Conservation (phyloP, 495 filamentous ascomycete species). For the Letharia columbiana region DNA sequence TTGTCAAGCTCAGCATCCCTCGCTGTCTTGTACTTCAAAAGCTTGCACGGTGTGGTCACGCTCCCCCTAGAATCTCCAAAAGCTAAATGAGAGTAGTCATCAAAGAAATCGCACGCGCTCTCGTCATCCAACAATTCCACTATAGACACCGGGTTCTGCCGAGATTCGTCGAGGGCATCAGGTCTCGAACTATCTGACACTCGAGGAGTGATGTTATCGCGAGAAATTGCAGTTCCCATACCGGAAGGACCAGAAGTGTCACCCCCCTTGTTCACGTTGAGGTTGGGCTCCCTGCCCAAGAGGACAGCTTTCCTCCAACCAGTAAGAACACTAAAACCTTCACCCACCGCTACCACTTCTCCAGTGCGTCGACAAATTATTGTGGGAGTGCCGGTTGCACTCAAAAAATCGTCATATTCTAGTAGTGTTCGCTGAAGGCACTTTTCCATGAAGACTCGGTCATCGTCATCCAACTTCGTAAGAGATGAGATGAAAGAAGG, state of each 20-base stretch:
- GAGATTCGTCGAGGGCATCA: slow-evolving; percentile 20
- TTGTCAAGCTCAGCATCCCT: slow-evolving; percentile 16
- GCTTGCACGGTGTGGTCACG: slow-evolving; percentile 72
- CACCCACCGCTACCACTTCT: slow-evolving; percentile 83
- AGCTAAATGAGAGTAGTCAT: slow-evolving; percentile 84
- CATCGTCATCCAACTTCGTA: slow-evolving; percentile 69
- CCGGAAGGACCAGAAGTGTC: slow-evolving; percentile 18
- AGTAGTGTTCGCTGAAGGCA: slow-evolving; percentile 87
- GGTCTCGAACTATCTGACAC: slow-evolving; percentile 29
- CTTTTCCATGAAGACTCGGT: slow-evolving; percentile 95
- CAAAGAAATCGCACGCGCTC: slow-evolving; percentile 87
- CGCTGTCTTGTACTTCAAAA: slow-evolving; percentile 76
- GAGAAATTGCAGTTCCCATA: slow-evolving; percentile 33
- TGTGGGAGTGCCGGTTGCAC: slow-evolving; percentile 76
- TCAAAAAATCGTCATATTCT: slow-evolving; percentile 88
- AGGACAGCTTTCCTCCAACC: slow-evolving; percentile 91
- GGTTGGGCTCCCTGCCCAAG: slow-evolving; percentile 76
- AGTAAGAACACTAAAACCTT: slow-evolving; percentile 88
- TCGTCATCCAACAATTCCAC: slow-evolving; percentile 91
- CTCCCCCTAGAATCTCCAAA: slow-evolving; percentile 81
- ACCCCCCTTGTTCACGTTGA: slow-evolving; percentile 71
- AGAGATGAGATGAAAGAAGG: slow-evolving; percentile 88
- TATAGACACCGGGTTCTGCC: slow-evolving; percentile 71
- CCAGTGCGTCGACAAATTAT: slow-evolving; percentile 88
- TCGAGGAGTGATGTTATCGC: slow-evolving; percentile 44